phyloP scores from a whole-genome alignment of 2,329 filamentous ascomycete species.

The Fusarium goolgardi region DNA sequence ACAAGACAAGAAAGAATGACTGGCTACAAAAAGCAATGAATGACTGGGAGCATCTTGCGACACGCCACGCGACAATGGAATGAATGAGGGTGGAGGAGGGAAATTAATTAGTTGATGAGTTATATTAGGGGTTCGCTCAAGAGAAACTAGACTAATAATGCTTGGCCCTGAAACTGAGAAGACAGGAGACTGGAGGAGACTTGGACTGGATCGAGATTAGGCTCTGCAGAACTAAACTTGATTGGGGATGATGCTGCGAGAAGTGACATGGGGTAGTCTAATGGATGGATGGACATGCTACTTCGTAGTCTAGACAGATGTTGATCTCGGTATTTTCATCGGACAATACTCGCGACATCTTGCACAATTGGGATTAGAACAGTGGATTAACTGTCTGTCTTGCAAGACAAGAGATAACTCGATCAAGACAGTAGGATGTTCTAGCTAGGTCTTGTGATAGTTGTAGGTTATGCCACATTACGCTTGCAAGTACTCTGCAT shows the following conservation, averaged over 20 bases:
- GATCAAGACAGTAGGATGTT: not conserved
- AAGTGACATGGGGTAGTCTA: constrained; percentile 8
- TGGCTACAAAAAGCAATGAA: constrained; percentile 23
- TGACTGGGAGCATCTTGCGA: constrained; percentile 42
- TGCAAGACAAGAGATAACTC: rapidly evolving
- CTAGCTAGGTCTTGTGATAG: not conserved
- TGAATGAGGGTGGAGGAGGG: not conserved
- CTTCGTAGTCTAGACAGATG: too few relatives aligned
- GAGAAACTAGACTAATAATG: too few relatives aligned
- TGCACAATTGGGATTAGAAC: not conserved
- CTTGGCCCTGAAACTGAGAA: too few relatives aligned
- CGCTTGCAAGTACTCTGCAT: not conserved
- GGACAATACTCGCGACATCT: not conserved
- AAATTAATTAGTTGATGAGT: constrained; percentile 5
- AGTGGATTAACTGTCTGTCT: not conserved
- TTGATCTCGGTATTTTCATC: constrained; percentile 1
- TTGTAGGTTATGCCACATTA: rapidly evolving
- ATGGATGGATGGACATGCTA: not conserved
- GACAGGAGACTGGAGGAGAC: not conserved
- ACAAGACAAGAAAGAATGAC: constrained; percentile 8
- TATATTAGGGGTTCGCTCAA: constrained; percentile 24
- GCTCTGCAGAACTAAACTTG: constrained; percentile 1
- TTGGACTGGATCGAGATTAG: constrained; percentile 4
- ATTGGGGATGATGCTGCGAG: constrained; percentile 35
- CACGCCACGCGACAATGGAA: constrained; percentile 19